These are phyloP conservation scores for Harringtonia aguacate DNA, from an alignment of 2,329 filamentous ascomycete species.

Conservation along the genomic window DNA sequence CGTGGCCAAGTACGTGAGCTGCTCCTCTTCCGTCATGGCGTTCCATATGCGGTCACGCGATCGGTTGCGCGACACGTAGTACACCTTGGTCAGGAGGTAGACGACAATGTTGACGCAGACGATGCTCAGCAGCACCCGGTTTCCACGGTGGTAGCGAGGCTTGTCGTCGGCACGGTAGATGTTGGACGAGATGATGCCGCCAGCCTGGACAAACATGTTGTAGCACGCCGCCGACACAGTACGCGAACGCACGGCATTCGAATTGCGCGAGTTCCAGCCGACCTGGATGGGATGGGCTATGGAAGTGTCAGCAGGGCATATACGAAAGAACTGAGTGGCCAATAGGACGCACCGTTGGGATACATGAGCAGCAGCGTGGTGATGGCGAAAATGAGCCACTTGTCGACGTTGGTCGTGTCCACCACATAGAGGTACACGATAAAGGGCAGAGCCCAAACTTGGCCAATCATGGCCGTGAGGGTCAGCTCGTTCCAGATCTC, in stretches of 20 bases:
- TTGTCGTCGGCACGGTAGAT: slow-evolving; percentile 26
- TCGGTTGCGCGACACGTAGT: slow-evolving; percentile 24
- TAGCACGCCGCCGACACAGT: slow-evolving; percentile 55
- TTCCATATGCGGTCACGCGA: slow-evolving; percentile 17
- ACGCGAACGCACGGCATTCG: slow-evolving; percentile 48
- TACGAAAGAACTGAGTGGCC: background rate
- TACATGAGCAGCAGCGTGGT: slow-evolving; percentile 29
- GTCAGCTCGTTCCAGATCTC: slow-evolving; percentile 38
- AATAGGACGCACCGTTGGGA: slow-evolving; percentile 22
- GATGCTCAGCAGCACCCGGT: slow-evolving; percentile 42
- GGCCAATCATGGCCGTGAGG: slow-evolving; percentile 34
- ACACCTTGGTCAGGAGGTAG: slow-evolving; percentile 19
- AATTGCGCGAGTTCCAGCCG: slow-evolving; percentile 42
- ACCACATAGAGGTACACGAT: slow-evolving; percentile 37
- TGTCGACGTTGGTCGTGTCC: slow-evolving; percentile 24
- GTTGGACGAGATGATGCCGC: slow-evolving; percentile 29
- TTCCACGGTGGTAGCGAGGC: slow-evolving; percentile 43
- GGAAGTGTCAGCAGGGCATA: background rate
- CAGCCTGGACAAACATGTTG: slow-evolving; percentile 40
- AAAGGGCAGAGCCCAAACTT: slow-evolving; percentile 51
- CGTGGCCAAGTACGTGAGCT: slow-evolving; percentile 18
- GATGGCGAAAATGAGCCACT: slow-evolving; percentile 30
- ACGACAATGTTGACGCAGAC: slow-evolving; percentile 20
- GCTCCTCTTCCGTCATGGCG: slow-evolving; percentile 19
- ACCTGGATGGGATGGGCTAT: slow-evolving; percentile 38